Conservation (phyloP, 495 filamentous ascomycete genomes). For the Xylaria sp. region DNA sequence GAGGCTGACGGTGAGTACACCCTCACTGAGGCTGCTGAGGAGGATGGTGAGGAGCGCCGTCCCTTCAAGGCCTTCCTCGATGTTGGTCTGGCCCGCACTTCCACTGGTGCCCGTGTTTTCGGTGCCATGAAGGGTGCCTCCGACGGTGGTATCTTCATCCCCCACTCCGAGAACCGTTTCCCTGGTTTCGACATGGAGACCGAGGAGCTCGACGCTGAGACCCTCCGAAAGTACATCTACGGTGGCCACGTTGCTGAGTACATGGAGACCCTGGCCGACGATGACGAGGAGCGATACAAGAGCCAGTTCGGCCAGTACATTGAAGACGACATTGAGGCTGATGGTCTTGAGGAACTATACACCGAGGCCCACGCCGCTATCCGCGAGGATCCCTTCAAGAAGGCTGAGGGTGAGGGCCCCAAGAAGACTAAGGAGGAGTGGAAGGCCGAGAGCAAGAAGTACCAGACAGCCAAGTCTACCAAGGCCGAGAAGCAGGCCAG, state of each 20-base stretch:
- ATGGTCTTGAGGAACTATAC: constrained; percentile 97
- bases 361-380: constrained; percentile 93
- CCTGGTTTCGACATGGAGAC: constrained; percentile 95
- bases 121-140: constrained; percentile 99
- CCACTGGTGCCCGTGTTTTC: constrained; percentile 97
- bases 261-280: constrained; percentile 99
- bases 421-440: constrained; percentile 97
- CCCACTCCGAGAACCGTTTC: constrained; percentile 99
- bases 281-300: constrained; percentile 99
- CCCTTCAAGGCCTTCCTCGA: constrained; percentile 99
- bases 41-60: constrained; percentile 80
- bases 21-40: constrained; percentile 89
- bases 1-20: constrained; percentile 94
- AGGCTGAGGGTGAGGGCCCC: constrained; percentile 75
- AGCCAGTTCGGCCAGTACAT: constrained; percentile 97
- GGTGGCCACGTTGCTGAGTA: constrained; percentile 98
- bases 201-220: constrained; percentile 96
- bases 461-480: constrained; percentile 74
- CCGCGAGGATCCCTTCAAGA: constrained; percentile 97
- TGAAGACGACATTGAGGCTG: constrained; percentile 94
- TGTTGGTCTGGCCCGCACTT: constrained; percentile 95
- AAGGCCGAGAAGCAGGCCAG: constrained; percentile 78
- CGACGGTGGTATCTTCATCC: constrained; percentile 95
- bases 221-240: constrained; percentile 98
- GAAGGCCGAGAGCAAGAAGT: constrained; percentile 96